Percentiles rank a stretch among this genome's conserved stretches.
phyloP scores from a whole-genome alignment of 192 early-diverging fungal species.

The Coemansia sp. region DNA sequence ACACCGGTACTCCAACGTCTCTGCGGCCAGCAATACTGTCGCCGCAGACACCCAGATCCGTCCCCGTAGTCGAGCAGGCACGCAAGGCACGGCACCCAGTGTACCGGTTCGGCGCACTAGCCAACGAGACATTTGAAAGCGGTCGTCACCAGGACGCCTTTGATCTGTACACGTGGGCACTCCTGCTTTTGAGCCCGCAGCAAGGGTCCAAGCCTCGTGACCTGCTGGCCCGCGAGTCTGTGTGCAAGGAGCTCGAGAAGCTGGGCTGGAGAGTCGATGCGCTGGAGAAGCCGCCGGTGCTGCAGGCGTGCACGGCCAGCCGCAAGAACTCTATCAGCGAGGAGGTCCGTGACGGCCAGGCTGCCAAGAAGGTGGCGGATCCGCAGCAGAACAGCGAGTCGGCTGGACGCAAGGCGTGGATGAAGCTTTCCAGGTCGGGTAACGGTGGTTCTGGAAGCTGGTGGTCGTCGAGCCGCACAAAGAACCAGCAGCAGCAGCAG shows the following conservation, averaged over 20 bases:
- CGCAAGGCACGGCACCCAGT: constrained; percentile 46
- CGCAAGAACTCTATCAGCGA: not conserved
- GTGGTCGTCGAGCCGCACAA: not conserved
- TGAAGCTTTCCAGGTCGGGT: not conserved
- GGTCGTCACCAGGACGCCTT: constrained; percentile 54
- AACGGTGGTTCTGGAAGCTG: too few species aligned
- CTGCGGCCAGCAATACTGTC: constrained; percentile 10
- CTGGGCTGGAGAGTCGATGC: constrained; percentile 11
- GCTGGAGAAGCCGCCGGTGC: not conserved
- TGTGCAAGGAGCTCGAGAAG: constrained; percentile 12
- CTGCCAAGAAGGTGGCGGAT: not conserved
- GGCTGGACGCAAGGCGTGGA: not conserved
- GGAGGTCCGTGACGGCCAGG: not conserved
- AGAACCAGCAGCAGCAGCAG: not conserved
- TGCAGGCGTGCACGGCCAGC: too few species aligned
- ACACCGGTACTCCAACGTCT: not conserved
- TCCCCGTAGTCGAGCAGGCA: constrained; percentile 45
- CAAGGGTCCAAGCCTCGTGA: constrained; percentile 20
- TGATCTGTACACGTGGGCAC: constrained; percentile 49
- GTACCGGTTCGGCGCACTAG: constrained; percentile 43
- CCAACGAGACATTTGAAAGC: constrained; percentile 56
- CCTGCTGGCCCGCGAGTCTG: constrained; percentile 12
- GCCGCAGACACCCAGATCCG: constrained; percentile 28
- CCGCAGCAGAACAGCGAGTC: not conserved
- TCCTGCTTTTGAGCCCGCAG: constrained; percentile 33